Evolutionary conservation across 805 yeast species (phyloP), one percentile per base, ranked within the genome.

Genomic region (Blastobotrys parvus): DNA sequence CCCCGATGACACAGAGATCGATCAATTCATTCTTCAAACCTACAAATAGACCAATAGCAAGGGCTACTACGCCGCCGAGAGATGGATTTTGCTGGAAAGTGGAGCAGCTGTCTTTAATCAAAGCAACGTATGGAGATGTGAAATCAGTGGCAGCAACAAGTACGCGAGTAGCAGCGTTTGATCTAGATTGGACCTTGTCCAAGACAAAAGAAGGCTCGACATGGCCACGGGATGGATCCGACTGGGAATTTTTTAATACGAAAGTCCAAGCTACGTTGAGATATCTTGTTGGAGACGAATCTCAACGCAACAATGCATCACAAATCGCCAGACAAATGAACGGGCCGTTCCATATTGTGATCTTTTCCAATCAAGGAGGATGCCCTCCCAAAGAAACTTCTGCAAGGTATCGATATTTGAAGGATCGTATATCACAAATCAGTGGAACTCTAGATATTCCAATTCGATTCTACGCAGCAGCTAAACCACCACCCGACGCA

Each of bases 311-410:
- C n/a, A n/a, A n/a, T n/a, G n/a, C n/a, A n/a, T n/a, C n/a, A n/a
- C n/a, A n/a, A n/a, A n/a, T n/a, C n/a, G n/a, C n/a, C n/a, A n/a
- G n/a, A n/a, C 21, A 35, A 22, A 34, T 17, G 8, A 19, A 17
- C 7, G 47, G 3, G 54, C 57, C 8, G 32, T 64, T 66, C 37
- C 48, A 72, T 1, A 51, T 88, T 3, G 89, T 81, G 3, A 73
- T 90, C 1, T 85, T 90, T 58, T 77, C 96, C 0, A 90, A 90
- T 57, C 98, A 90, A 60, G 95, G 90, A 17, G 82, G 78, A 0
- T 72, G 79, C 2, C 62, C 75, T 0, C 54, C 63, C 5, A 37
- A 47, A 10, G 42, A 42, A 4, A 72, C 71, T 10, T 62, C 56
- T 1, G 57, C 58, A 39, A 60, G 63, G 3, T 56, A 56, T 15